Evolutionary conservation across 805 yeast species (phyloP).

Genomic region (Candida montana): DNA sequence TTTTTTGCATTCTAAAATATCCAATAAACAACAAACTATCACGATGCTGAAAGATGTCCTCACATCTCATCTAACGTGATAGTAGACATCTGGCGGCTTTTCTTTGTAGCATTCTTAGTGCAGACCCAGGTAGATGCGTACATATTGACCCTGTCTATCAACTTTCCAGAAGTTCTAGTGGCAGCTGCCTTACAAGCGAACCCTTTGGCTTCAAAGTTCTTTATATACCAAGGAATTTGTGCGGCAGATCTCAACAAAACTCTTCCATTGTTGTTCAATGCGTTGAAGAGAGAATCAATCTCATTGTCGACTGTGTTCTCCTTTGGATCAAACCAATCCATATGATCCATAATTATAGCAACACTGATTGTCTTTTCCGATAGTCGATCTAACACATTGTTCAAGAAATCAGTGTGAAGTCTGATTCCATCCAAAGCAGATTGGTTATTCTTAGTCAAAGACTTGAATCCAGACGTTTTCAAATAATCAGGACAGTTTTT

Average conservation of each 20-base stretch:
- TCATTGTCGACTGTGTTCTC: constrained; percentile 62
- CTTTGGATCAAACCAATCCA: constrained; percentile 82
- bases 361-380: constrained; percentile 59
- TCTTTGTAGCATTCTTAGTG: constrained; percentile 36
- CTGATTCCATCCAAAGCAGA: constrained; percentile 66
- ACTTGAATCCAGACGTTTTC: constrained; percentile 50
- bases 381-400: constrained; percentile 67
- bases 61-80: constrained; percentile 15
- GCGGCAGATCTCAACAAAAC: constrained; percentile 77
- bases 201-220: constrained; percentile 60
- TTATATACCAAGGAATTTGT: constrained; percentile 70
- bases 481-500: constrained; percentile 74
- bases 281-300: constrained; percentile 55
- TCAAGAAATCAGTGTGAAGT: constrained; percentile 73
- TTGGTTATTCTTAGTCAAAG: constrained; percentile 34
- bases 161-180: constrained; percentile 52
- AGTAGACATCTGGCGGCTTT: constrained; percentile 25
- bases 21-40: too few relatives aligned
- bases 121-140: constrained; percentile 88
- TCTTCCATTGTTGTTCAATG: constrained; percentile 63
- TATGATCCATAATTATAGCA: constrained; percentile 84
- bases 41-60: too few relatives aligned
- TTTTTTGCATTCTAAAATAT: too few relatives aligned
- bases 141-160: constrained; percentile 81
- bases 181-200: constrained; percentile 68